These are phyloP conservation scores for Candida vartiovaarae DNA, from an alignment of 805 yeast species.

Conservation along the genomic window DNA sequence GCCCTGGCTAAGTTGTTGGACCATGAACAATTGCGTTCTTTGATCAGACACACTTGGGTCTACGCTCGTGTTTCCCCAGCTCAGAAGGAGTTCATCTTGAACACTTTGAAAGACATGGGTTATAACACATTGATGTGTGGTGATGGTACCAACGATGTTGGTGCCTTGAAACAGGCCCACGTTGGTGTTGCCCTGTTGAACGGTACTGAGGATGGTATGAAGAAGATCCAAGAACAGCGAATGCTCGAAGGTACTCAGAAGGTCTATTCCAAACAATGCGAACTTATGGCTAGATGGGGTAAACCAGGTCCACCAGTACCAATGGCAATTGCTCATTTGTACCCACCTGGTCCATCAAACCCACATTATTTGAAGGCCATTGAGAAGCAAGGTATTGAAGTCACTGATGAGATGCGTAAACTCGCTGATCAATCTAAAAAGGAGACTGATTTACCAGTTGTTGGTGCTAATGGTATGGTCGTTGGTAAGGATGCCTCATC, in stretches of 20 bases:
- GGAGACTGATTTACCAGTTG: constrained; percentile 27
- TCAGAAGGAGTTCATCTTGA: constrained; percentile 88
- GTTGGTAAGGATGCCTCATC: constrained; percentile 31
- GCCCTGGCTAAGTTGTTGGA: constrained; percentile 64
- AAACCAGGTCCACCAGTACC: constrained; percentile 84
- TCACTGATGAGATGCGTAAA: constrained; percentile 65
- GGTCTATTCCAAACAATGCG: constrained; percentile 80
- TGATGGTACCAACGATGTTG: constrained; percentile 99
- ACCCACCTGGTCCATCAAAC: constrained; percentile 91
- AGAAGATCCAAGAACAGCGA: constrained; percentile 77
- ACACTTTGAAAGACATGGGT: constrained; percentile 77
- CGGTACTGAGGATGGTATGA: constrained; percentile 92
- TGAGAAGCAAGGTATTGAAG: constrained; percentile 73
- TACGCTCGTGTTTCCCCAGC: constrained; percentile 96
- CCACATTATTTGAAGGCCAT: constrained; percentile 83
- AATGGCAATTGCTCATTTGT: constrained; percentile 80
- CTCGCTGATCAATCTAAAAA: constrained; percentile 46
- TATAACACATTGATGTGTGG: constrained; percentile 98
- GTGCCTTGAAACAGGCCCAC: constrained; percentile 97
- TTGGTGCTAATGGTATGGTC: constrained; percentile 24
- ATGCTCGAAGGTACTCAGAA: constrained; percentile 55
- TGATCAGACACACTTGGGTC: constrained; percentile 90
- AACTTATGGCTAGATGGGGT: constrained; percentile 72
- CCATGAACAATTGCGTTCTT: constrained; percentile 61
- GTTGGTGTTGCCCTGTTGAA: constrained; percentile 96